phyloP scores from a whole-genome alignment of 2,329 filamentous ascomycete genomes.

The Neonectria sp. region DNA sequence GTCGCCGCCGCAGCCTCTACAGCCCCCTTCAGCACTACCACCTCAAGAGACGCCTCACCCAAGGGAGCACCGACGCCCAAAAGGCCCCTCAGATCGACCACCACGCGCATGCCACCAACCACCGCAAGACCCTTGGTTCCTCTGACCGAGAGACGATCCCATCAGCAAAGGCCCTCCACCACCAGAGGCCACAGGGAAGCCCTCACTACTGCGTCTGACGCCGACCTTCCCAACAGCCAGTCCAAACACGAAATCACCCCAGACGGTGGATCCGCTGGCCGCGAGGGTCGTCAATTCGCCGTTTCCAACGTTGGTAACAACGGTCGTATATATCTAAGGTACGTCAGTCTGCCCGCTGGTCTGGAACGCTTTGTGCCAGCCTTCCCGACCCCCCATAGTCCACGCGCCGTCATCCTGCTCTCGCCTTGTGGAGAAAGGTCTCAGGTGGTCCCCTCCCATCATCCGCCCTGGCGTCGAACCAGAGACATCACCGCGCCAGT shows the following conservation, averaged over 20 bases:
- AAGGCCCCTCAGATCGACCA: slow-evolving; percentile 41
- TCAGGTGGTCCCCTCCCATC: slow-evolving; percentile 28
- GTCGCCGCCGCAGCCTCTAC: slow-evolving; percentile 9
- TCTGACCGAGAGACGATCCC: slow-evolving; percentile 62
- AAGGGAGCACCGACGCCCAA: slow-evolving; percentile 34
- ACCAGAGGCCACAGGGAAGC: slow-evolving; percentile 62
- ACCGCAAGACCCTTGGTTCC: slow-evolving; percentile 59
- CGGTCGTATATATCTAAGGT: slow-evolving; percentile 87
- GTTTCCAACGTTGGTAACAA: slow-evolving; percentile 89
- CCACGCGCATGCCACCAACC: slow-evolving; percentile 41
- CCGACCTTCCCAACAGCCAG: slow-evolving; percentile 52
- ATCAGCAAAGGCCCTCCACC: slow-evolving; percentile 55
- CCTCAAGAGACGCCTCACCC: slow-evolving; percentile 26
- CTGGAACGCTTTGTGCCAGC: slow-evolving; percentile 34
- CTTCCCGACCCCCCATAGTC: slow-evolving; percentile 29
- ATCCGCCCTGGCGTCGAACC: slow-evolving; percentile 29
- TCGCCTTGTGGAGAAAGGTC: slow-evolving; percentile 37
- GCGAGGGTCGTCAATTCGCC: slow-evolving; percentile 81
- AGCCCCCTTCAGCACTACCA: slow-evolving; percentile 16
- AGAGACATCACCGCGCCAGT: slow-evolving; percentile 26
- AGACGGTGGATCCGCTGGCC: slow-evolving; percentile 73
- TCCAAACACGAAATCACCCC: slow-evolving; percentile 68
- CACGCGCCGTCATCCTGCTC: slow-evolving; percentile 32
- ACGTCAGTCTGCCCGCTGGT: slow-evolving; percentile 51
- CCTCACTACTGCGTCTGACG: slow-evolving; percentile 56